phyloP scores from a whole-genome alignment of 2,329 filamentous ascomycete species.

The Hirsutella minnesotensis region DNA sequence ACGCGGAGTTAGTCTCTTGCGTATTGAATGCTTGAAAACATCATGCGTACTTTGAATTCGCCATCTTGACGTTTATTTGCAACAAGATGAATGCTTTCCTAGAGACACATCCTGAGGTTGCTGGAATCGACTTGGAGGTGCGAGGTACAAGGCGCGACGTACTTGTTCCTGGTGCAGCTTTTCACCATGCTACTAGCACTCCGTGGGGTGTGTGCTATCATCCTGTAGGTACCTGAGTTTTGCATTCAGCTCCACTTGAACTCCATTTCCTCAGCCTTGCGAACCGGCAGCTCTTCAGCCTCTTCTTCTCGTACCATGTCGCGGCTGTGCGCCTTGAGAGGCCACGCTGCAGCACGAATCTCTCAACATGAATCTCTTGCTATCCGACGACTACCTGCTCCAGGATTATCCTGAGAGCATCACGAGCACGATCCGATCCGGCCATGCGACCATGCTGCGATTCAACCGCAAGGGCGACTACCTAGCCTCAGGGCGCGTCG shows the following conservation, averaged over 20 bases:
- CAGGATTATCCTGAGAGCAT: constrained; percentile 86
- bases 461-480: constrained; percentile 95
- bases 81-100: too few relatives aligned
- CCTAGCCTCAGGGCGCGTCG: constrained; percentile 83
- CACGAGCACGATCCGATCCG: constrained; percentile 70
- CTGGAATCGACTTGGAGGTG: too few relatives aligned
- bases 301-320: background rate
- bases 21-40: too few relatives aligned
- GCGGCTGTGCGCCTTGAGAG: constrained; percentile 4
- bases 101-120: too few relatives aligned
- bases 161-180: too few relatives aligned
- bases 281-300: constrained; percentile 7
- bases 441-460: constrained; percentile 56
- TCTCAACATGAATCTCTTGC: constrained; percentile 41
- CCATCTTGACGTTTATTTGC: constrained; percentile 27
- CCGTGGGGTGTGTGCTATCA: too few relatives aligned
- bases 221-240: too few relatives aligned
- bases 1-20: background rate
- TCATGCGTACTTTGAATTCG: constrained; percentile 39
- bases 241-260: background rate
- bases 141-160: too few relatives aligned
- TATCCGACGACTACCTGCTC: constrained; percentile 51
- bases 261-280: constrained; percentile 20
- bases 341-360: constrained; percentile 1
- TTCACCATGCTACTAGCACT: too few relatives aligned